Conservation (phyloP, 805 yeast species). For the Saccharomycopsis amapae region DNA sequence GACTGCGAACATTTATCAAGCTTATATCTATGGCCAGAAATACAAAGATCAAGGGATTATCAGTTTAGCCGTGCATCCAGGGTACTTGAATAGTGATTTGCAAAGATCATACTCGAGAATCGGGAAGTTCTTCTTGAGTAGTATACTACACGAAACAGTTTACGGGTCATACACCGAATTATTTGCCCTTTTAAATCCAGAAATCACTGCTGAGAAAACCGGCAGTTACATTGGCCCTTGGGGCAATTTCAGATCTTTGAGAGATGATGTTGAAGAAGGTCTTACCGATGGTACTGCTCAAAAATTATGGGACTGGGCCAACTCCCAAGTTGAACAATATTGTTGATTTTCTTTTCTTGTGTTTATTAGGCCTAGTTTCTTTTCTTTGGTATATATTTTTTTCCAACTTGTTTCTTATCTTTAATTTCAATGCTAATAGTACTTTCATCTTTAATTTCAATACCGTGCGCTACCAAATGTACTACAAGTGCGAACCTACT, state of each 20-base stretch:
- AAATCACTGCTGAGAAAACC: conserved; percentile 24
- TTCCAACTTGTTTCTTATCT: too few relatives aligned
- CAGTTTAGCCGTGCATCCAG: conserved; percentile 33
- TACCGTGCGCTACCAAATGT: too few relatives aligned
- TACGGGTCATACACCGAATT: conserved; percentile 35
- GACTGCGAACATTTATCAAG: conserved; percentile 31
- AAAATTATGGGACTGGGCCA: conserved; percentile 27
- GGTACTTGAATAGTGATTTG: conserved; percentile 29
- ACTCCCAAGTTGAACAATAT: conserved; percentile 21
- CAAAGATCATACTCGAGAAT: conserved; percentile 26
- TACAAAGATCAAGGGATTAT: conserved; percentile 29
- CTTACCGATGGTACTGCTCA: conserved; percentile 26
- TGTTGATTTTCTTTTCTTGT: neutral
- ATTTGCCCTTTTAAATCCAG: conserved; percentile 33
- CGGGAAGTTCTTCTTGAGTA: conserved; percentile 10
- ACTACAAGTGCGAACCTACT: too few relatives aligned
- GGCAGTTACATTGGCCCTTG: conserved; percentile 34
- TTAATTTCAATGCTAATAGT: too few relatives aligned
- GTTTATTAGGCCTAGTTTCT: neutral
- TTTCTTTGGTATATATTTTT: too few relatives aligned
- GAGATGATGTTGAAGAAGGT: conserved; percentile 26
- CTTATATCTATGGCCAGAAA: conserved; percentile 30
- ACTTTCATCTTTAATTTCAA: too few relatives aligned
- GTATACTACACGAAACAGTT: conserved; percentile 20
- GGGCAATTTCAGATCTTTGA: conserved; percentile 28